Percentiles rank a stretch among this genome's conserved stretches.
Conservation (phyloP, 1,139 yeast species). For the Blastobotrys apis region DNA sequence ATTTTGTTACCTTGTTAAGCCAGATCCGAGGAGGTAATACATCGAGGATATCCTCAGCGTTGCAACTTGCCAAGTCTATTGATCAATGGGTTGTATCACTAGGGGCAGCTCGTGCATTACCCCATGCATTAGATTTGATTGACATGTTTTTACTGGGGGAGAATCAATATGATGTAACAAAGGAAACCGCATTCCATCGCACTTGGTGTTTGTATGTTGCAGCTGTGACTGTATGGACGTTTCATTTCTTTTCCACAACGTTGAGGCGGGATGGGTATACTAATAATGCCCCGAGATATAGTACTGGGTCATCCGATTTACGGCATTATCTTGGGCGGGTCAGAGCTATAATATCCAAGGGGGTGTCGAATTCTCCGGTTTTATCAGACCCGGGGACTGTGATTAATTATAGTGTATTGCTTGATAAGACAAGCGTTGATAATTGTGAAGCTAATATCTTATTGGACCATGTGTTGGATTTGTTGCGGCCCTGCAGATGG, state of each 20-base stretch:
- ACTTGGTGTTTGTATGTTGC: slow-evolving; percentile 28
- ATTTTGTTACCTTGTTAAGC: slow-evolving; percentile 14
- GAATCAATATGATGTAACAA: slow-evolving; percentile 23
- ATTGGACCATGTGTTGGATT: slow-evolving; percentile 18
- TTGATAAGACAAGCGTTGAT: slow-evolving; percentile 4
- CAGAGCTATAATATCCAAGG: slow-evolving; percentile 15
- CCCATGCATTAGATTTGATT: slow-evolving; percentile 27
- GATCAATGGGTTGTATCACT: slow-evolving; percentile 12
- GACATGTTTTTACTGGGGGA: slow-evolving; percentile 27
- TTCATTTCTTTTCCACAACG: slow-evolving; percentile 18
- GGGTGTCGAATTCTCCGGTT: background rate
- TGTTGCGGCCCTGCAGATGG: slow-evolving; percentile 24
- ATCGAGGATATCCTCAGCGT: background rate
- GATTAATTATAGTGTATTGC: background rate
- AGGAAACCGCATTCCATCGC: slow-evolving; percentile 28
- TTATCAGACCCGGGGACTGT: background rate
- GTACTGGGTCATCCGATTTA: background rate
- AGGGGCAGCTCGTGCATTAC: slow-evolving; percentile 19
- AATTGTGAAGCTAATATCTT: slow-evolving; percentile 25
- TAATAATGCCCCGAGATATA: background rate
- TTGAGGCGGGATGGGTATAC: background rate
- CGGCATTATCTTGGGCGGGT: slow-evolving; percentile 20
- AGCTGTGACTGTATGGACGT: slow-evolving; percentile 25
- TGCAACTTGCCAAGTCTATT: slow-evolving; percentile 7
- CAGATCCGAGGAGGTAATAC: slow-evolving; percentile 11